phyloP scores from a whole-genome alignment of 176 grass and related monocot species.

The Miscanthus lutarioriparius region DNA sequence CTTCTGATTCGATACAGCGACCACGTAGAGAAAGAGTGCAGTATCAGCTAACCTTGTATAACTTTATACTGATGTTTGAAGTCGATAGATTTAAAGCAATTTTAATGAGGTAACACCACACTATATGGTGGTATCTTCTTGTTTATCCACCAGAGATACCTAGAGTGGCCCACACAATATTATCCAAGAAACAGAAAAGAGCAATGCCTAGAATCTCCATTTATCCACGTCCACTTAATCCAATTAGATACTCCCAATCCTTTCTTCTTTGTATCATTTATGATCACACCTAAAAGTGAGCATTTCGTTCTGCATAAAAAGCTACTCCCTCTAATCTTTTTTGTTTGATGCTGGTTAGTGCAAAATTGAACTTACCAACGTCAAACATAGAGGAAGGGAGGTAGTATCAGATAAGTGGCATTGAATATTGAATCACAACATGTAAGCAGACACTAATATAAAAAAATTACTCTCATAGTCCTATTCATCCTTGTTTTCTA shows the following conservation, averaged over 20 bases:
- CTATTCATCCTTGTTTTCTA: constrained; percentile 45
- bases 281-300: constrained; percentile 44
- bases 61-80: constrained; percentile 27
- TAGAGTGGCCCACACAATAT: constrained; percentile 44
- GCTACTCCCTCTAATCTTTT: background rate
- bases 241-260: constrained; percentile 39
- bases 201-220: constrained; percentile 51
- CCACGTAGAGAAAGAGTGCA: background rate
- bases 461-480: background rate
- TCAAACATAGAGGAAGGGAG: background rate
- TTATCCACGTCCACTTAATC: constrained; percentile 37
- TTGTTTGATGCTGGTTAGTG: background rate
- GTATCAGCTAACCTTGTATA: constrained; percentile 6
- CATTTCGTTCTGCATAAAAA: constrained; percentile 50
- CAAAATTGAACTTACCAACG: background rate
- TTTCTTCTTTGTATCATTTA: constrained; percentile 45
- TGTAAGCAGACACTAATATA: background rate
- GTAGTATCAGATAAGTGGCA: constrained; percentile 6
- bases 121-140: constrained; percentile 21
- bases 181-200: constrained; percentile 60
- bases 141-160: constrained; percentile 23
- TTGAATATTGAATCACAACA: constrained; percentile 26
- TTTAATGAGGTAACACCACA: constrained; percentile 19
- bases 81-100: constrained; percentile 20
- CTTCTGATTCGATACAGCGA: constrained; percentile 1